Percentiles rank a stretch among this genome's conserved stretches.
phyloP scores from a whole-genome alignment of 345 rosid species.

The Passiflora organensis region DNA sequence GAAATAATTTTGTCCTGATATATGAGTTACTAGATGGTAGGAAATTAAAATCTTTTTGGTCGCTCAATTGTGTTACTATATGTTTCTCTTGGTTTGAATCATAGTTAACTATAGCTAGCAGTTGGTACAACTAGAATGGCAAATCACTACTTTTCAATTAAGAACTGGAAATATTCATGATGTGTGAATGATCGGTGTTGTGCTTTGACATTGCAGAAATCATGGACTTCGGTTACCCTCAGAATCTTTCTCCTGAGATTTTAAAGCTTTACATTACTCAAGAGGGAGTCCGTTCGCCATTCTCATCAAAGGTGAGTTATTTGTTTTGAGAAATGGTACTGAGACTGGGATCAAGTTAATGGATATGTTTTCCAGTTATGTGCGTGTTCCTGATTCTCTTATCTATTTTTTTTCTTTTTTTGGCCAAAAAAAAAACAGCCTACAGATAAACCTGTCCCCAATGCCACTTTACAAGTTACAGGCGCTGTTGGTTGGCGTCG shows the following conservation, averaged over 20 bases:
- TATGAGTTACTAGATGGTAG: conserved; percentile 95
- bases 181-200: background rate
- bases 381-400: background rate
- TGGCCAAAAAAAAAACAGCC: conserved; percentile 35
- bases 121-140: background rate
- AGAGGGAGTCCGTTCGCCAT: conserved; percentile 96
- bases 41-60: conserved; percentile 10
- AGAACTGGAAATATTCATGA: background rate
- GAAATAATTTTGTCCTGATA: conserved; percentile 92
- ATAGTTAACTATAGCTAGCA: background rate
- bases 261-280: conserved; percentile 96
- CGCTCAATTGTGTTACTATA: background rate
- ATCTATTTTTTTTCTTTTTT: background rate
- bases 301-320: conserved; percentile 80
- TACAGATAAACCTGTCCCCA: conserved; percentile 85
- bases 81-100: background rate
- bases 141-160: background rate
- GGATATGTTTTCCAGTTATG: background rate
- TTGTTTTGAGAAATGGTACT: conserved; percentile 1
- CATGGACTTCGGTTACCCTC: conserved; percentile 97
- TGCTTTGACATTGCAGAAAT: conserved; percentile 53
- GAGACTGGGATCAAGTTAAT: background rate
- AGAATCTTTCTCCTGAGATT: conserved; percentile 96
- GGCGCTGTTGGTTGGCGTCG: conserved; percentile 99
- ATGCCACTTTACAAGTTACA: conserved; percentile 98